Conservation (phyloP, 345 rosid genomes). For the Chamaenerion angustifolium region DNA sequence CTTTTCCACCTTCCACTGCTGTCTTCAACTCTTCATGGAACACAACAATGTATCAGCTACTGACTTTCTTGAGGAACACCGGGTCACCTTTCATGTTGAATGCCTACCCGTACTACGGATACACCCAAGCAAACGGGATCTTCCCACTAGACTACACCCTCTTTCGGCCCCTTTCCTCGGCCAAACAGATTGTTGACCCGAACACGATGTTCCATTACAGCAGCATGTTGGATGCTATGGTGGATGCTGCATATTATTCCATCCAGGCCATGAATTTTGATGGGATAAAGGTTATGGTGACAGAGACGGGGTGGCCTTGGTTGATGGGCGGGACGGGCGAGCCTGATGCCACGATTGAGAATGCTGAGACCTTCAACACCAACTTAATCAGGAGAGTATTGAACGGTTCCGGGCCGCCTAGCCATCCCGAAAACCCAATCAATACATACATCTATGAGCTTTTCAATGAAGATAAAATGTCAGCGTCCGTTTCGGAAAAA, state of each 20-base stretch:
- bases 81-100: conserved; percentile 78
- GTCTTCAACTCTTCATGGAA: conserved; percentile 65
- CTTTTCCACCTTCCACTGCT: conserved; percentile 91
- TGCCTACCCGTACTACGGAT: conserved; percentile 89
- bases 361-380: conserved; percentile 60
- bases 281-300: conserved; percentile 58
- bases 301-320: conserved; percentile 98
- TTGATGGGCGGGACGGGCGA: conserved; percentile 66
- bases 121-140: conserved; percentile 70
- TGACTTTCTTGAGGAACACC: conserved; percentile 85
- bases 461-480: conserved; percentile 70
- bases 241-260: conserved; percentile 92
- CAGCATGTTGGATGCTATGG: conserved; percentile 99
- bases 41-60: conserved; percentile 64
- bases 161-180: conserved; percentile 52
- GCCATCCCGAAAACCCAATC: conserved; percentile 50
- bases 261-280: conserved; percentile 57
- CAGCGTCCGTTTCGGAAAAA: conserved; percentile 63
- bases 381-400: conserved; percentile 64
- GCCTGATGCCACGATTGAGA: conserved; percentile 57
- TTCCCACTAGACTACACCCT: conserved; percentile 87
- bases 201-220: conserved; percentile 77
- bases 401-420: conserved; percentile 86
- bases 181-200: conserved; percentile 95
- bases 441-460: conserved; percentile 79